phyloP scores from a whole-genome alignment of 2,329 filamentous ascomycete species.

The Ophiosphaerella herpotricha region DNA sequence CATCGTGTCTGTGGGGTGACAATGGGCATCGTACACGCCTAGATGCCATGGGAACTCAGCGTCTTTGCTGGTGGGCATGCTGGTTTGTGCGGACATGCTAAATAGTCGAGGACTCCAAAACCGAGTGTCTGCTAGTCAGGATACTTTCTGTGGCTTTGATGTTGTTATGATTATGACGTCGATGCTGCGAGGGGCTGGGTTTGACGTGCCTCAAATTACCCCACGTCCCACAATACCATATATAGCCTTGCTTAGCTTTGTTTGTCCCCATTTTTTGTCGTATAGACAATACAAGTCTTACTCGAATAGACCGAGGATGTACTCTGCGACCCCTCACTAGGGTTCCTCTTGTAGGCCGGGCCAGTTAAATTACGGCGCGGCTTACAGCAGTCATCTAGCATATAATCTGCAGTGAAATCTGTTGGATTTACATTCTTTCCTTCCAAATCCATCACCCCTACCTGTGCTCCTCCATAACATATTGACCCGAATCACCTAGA shows the following conservation, averaged over 20 bases:
- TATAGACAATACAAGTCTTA: background rate
- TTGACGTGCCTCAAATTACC: no score
- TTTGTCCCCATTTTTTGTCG: no score
- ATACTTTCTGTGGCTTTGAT: background rate
- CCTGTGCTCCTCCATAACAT: no score
- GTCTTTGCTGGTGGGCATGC: constrained; percentile 2
- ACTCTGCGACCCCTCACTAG: constrained; percentile 10
- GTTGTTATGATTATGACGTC: background rate
- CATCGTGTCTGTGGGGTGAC: constrained; percentile 82
- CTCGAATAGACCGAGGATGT: constrained; percentile 10
- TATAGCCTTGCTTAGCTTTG: no score
- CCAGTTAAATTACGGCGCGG: background rate
- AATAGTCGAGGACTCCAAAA: background rate
- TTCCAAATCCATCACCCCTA: no score
- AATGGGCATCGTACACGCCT: constrained; percentile 78
- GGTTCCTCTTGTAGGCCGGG: background rate
- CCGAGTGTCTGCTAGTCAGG: no score
- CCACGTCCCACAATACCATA: no score
- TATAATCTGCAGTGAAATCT: no score
- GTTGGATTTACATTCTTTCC: no score
- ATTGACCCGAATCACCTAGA: no score
- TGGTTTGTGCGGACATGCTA: background rate
- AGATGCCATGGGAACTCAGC: constrained; percentile 68
- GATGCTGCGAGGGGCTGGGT: no score
- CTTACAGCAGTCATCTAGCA: background rate